phyloP scores from a whole-genome alignment of 1,284 basidiomycete species.

The Chondrostereum purpureum region DNA sequence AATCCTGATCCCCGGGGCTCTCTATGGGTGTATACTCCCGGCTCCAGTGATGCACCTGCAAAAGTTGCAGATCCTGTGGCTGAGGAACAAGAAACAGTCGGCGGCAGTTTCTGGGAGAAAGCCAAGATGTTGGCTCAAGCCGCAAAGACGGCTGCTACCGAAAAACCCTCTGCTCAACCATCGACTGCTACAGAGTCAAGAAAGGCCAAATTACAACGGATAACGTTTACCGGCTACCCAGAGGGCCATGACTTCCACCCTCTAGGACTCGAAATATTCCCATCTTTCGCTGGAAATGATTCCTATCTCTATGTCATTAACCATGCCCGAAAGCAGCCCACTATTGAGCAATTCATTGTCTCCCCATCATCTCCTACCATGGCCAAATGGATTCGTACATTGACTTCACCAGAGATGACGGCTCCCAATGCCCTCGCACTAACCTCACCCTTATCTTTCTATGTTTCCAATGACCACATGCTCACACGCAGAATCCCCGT shows the following conservation, averaged over 20 bases:
- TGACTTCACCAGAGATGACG: slow-evolving; percentile 47
- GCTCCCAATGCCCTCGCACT: slow-evolving; percentile 61
- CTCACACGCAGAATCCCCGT: slow-evolving; percentile 55
- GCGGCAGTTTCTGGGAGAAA: neutral
- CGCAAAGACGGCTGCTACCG: too few species aligned
- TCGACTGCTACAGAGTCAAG: neutral
- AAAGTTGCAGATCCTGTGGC: neutral
- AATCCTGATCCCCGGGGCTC: slow-evolving; percentile 43
- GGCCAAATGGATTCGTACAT: slow-evolving; percentile 50
- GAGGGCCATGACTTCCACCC: slow-evolving; percentile 48
- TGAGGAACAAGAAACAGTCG: neutral
- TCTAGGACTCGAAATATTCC: slow-evolving; percentile 45
- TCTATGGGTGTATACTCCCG: slow-evolving; percentile 37
- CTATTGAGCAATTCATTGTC: slow-evolving; percentile 59
- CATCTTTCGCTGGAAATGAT: slow-evolving; percentile 34
- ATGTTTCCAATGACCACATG: slow-evolving; percentile 64
- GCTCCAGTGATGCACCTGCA: slow-evolving; percentile 4
- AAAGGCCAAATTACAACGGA: slow-evolving; percentile 18
- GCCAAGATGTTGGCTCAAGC: neutral
- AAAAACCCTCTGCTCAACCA: too few species aligned
- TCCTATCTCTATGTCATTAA: slow-evolving; percentile 61
- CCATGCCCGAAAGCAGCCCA: slow-evolving; percentile 49
- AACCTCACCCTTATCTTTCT: slow-evolving; percentile 55
- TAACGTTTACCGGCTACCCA: slow-evolving; percentile 37
- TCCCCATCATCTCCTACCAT: slow-evolving; percentile 33